Evolutionary conservation across 495 filamentous ascomycete genomes (phyloP).

Genomic region (Neurospora tetrasperma): DNA sequence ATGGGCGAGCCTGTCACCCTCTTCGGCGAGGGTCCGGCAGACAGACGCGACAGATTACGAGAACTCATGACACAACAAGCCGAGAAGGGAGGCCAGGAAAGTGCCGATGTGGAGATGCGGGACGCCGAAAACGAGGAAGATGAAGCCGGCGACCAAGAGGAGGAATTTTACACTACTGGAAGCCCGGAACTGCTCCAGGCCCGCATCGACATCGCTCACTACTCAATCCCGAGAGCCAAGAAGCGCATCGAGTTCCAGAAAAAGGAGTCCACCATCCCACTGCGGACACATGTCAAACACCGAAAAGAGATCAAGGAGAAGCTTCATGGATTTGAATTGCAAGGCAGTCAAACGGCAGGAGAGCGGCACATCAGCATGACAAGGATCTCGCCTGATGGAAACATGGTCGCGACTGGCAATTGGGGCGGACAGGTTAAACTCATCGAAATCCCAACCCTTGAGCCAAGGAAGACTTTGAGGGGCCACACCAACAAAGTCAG

Average conservation of each 20-base stretch:
- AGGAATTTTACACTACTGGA: conserved; percentile 92
- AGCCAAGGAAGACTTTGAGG: conserved; percentile 60
- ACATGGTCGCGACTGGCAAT: conserved; percentile 79
- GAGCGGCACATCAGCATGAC: conserved; percentile 84
- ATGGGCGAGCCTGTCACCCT: conserved; percentile 87
- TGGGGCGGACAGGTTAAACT: conserved; percentile 85
- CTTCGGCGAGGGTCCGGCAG: conserved; percentile 83
- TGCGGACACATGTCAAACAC: conserved; percentile 84
- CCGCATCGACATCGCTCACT: conserved; percentile 71
- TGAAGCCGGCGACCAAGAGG: conserved; percentile 63
- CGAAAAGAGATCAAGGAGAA: conserved; percentile 81
- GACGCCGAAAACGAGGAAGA: conserved; percentile 61
- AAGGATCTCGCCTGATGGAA: conserved; percentile 77
- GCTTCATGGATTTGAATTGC: conserved; percentile 72
- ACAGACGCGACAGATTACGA: conserved; percentile 78
- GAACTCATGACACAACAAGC: conserved; percentile 65
- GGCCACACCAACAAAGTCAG: conserved; percentile 83
- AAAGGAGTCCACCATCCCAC: conserved; percentile 66
- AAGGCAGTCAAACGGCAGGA: conserved; percentile 84
- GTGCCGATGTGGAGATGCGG: conserved; percentile 49
- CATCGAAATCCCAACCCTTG: conserved; percentile 70
- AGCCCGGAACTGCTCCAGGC: conserved; percentile 62
- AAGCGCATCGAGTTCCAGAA: conserved; percentile 64
- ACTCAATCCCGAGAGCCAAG: conserved; percentile 75
- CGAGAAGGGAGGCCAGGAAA: conserved; percentile 46